phyloP scores from a whole-genome alignment of 495 filamentous ascomycete genomes.

The Aspergillus biplanus region DNA sequence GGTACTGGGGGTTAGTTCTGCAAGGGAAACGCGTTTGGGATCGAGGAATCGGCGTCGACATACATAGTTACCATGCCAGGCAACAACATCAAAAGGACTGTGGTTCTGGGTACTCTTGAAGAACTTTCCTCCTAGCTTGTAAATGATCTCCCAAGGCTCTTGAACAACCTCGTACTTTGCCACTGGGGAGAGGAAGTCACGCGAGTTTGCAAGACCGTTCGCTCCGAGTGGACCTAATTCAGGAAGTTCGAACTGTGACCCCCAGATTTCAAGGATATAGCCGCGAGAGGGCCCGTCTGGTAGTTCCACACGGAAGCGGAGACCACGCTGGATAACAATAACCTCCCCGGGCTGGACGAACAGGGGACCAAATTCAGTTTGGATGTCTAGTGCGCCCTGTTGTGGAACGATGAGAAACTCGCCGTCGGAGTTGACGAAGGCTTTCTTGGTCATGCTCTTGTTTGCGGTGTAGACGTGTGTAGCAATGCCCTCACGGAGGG shows the following conservation, averaged over 20 bases:
- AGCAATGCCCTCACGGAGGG: conserved; percentile 51
- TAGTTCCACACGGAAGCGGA: conserved; percentile 50
- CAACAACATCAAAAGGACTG: conserved; percentile 56
- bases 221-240: conserved; percentile 55
- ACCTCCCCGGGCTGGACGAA: conserved; percentile 54
- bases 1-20: not conserved
- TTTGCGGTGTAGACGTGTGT: conserved; percentile 52
- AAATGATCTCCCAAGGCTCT: conserved; percentile 51
- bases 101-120: conserved; percentile 54
- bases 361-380: conserved; percentile 53
- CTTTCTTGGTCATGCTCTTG: conserved; percentile 49
- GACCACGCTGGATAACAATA: conserved; percentile 50
- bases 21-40: not conserved
- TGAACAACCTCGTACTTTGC: conserved; percentile 46
- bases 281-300: conserved; percentile 51
- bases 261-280: conserved; percentile 56
- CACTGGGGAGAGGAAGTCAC: conserved; percentile 51
- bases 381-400: conserved; percentile 51
- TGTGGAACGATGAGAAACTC: conserved; percentile 54
- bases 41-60: conserved; percentile 6
- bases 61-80: conserved; percentile 58
- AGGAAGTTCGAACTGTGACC: conserved; percentile 50
- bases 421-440: conserved; percentile 54
- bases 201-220: conserved; percentile 53
- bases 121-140: conserved; percentile 55